Evolutionary conservation across 208 protist species (phyloP), one percentile per base, ranked within the genome.

Genomic region (Leptomonas seymouri): DNA sequence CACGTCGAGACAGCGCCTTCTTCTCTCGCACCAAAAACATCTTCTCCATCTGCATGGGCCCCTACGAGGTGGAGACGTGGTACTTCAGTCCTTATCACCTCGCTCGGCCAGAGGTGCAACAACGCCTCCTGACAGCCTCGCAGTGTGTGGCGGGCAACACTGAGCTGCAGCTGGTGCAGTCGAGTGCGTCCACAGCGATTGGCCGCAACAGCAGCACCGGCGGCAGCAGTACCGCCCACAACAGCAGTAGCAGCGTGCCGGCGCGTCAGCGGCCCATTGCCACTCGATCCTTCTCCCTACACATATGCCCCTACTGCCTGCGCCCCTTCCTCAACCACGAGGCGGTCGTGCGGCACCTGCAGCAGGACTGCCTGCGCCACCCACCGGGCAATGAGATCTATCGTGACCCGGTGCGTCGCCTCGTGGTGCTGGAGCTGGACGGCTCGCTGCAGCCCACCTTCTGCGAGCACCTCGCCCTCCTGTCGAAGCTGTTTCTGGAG

Each of bases 401-500:
- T 76, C 83, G 87, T 27, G 93, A 97, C 70, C 88, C 90, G 20
- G 80, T 91, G 48, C 84, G 86, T 16, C 72, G 83, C 8, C 67
- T 99, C 4, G 90, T 96, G 7, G 89, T 99, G 36, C 96, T 99
- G 62, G 99, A 99, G 84, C 80, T 99, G 14, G 97, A 99, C 76
- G 98, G 97, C n/a, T 93, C 94, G 57, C 86, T 98, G 77, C 88
- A 98, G 67, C 98, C 98, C 46, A 91, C 93, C 16, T 99, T 99
- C 75, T 99, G 97, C 68, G 94, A 99, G 83, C 99, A 99, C 78
- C 80, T 99, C 14, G 99, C 98, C 59, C 87, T 99, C 9, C 76
- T 99, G 3, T 97, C 98, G 0, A 99, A 99, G 70, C 84, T 99
- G 1, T 99, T 99, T 82, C 82, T 99, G 0, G 99, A 99, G 85